phyloP scores from a whole-genome alignment of 2,329 filamentous ascomycete genomes.

The Cadophora gregata region DNA sequence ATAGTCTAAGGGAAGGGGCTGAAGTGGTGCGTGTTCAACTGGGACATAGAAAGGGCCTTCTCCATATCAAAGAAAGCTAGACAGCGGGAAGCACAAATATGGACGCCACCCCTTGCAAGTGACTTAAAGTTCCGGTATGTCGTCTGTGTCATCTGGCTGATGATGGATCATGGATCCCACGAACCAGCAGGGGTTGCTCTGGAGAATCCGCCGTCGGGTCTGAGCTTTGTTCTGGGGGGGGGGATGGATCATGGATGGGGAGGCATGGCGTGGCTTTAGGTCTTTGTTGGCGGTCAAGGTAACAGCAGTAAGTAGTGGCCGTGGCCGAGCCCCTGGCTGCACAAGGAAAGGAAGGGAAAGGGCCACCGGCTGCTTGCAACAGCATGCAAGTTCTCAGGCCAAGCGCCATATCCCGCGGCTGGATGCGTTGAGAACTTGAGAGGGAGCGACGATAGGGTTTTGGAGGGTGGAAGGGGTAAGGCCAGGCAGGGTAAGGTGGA shows the following conservation, averaged over 20 bases:
- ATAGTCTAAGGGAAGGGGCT: constrained; percentile 32
- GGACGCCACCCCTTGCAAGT: constrained; percentile 40
- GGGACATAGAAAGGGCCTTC: constrained; percentile 38
- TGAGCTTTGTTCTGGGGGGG: constrained; percentile 44
- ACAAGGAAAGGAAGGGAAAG: constrained; percentile 30
- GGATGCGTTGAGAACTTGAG: constrained; percentile 37
- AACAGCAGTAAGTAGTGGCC: constrained; percentile 36
- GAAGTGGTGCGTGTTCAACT: constrained; percentile 34
- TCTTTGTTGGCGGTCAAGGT: constrained; percentile 43
- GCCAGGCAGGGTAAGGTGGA: constrained; percentile 14
- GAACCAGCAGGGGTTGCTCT: constrained; percentile 37
- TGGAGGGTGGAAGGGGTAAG: too few species aligned
- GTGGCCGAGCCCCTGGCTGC: constrained; percentile 41
- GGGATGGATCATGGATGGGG: constrained; percentile 34
- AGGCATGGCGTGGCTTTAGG: constrained; percentile 19
- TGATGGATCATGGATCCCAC: constrained; percentile 42
- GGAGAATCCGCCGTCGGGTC: constrained; percentile 38
- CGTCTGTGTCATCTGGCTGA: constrained; percentile 45
- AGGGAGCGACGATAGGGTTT: constrained; percentile 13
- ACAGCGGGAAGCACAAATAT: constrained; percentile 43
- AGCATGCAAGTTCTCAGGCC: constrained; percentile 20
- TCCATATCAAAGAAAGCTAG: constrained; percentile 39
- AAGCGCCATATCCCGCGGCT: constrained; percentile 35
- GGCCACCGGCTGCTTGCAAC: constrained; percentile 34
- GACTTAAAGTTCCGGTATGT: constrained; percentile 44